phyloP scores from a whole-genome alignment of 148 eudicot species.

The Vaccinium macrocarpon region DNA sequence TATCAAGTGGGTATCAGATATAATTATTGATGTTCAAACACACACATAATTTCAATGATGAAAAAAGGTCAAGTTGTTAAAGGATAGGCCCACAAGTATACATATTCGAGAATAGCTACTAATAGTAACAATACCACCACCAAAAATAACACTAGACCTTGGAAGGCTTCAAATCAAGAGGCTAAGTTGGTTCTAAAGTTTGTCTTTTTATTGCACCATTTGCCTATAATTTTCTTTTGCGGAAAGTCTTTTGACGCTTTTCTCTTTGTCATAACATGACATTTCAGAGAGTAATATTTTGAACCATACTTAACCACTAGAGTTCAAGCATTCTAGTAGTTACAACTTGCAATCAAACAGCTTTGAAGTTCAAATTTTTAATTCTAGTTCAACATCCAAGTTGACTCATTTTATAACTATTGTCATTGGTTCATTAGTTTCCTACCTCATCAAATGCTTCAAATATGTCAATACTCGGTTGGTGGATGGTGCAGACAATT shows the following conservation, averaged over 20 bases:
- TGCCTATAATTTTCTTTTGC: background rate
- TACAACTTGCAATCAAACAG: background rate
- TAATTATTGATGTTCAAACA: background rate
- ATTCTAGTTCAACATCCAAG: background rate
- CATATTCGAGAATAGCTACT: background rate
- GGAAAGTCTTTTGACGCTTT: background rate
- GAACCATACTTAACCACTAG: background rate
- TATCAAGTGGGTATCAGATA: background rate
- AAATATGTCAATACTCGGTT: constrained; percentile 86
- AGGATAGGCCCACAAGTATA: background rate
- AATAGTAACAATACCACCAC: background rate
- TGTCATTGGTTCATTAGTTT: background rate
- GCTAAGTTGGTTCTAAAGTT: background rate
- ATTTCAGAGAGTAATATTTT: background rate
- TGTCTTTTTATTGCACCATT: background rate
- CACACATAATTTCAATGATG: background rate
- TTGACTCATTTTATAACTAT: background rate
- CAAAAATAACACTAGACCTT: background rate
- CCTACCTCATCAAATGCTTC: constrained; percentile 92
- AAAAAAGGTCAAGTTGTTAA: background rate
- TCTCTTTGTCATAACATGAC: background rate
- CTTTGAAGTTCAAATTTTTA: background rate
- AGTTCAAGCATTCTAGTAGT: background rate
- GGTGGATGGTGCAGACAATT: constrained; percentile 87
- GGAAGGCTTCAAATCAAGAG: background rate